Conservation (phyloP, 2,329 filamentous ascomycete species). For the Chrysosporium keratinophilum region DNA sequence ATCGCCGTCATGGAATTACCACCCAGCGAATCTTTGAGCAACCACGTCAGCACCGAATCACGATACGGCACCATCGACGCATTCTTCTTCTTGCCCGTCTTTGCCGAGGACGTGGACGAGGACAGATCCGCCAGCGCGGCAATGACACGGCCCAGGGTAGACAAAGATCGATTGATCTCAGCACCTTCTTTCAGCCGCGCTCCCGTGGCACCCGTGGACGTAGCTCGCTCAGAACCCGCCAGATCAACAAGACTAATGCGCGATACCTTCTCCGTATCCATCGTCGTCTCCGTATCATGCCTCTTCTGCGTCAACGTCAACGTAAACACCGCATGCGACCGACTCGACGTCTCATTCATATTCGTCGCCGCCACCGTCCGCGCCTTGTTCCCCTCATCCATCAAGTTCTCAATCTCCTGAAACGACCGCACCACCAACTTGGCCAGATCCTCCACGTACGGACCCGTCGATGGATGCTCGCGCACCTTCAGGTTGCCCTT, state of each 20-base stretch:
- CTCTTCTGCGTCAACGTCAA: constrained; percentile 90
- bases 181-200: constrained; percentile 93
- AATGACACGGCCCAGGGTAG: constrained; percentile 93
- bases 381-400: constrained; percentile 99
- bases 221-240: constrained; percentile 92
- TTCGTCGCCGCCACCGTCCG: constrained; percentile 96
- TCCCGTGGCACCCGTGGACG: constrained; percentile 91
- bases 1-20: constrained; percentile 99
- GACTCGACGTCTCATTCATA: constrained; percentile 99
- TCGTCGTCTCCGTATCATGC: constrained; percentile 80
- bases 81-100: constrained; percentile 59
- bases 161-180: constrained; percentile 94
- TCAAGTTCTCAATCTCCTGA: constrained; percentile 88
- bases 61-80: constrained; percentile 81
- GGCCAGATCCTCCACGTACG: constrained; percentile 94
- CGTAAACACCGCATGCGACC: constrained; percentile 96
- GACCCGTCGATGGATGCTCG: constrained; percentile 93
- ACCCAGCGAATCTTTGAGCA: constrained; percentile 90
- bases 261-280: constrained; percentile 95
- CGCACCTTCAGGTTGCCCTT: constrained; percentile 95
- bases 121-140: constrained; percentile 87
- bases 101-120: constrained; percentile 34
- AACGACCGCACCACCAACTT: constrained; percentile 92
- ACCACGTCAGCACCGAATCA: constrained; percentile 92
- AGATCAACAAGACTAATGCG: constrained; percentile 97